phyloP scores from a whole-genome alignment of 202 grass and related monocot species.

The Brachypodium distachyon region DNA sequence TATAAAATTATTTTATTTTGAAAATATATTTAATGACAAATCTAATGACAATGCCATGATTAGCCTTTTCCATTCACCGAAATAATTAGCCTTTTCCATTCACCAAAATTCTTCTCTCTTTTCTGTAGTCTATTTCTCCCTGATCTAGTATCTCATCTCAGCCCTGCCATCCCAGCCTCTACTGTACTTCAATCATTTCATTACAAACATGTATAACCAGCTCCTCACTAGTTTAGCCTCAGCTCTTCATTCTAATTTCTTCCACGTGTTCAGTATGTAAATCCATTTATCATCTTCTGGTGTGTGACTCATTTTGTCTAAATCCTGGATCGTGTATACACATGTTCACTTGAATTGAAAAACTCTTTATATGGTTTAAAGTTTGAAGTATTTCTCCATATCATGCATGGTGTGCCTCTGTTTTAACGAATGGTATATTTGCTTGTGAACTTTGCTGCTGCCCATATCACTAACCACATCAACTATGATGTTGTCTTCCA shows the following conservation, averaged over 20 bases:
- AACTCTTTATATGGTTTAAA: not conserved
- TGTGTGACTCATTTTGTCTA: not conserved
- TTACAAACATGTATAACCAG: not conserved
- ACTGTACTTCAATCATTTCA: not conserved
- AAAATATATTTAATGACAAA: too few relatives aligned
- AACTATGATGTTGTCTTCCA: conserved; percentile 22
- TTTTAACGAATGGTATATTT: not conserved
- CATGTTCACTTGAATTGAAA: not conserved
- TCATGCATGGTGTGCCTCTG: not conserved
- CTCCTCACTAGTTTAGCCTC: not conserved
- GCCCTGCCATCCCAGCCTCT: too few relatives aligned
- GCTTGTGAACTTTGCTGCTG: not conserved
- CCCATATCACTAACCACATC: not conserved
- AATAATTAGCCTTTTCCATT: not conserved
- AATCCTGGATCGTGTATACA: not conserved
- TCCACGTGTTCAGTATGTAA: not conserved
- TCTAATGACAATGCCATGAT: too few relatives aligned
- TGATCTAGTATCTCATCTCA: not conserved
- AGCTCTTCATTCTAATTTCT: not conserved
- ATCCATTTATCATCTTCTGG: not conserved
- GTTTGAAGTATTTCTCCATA: not conserved
- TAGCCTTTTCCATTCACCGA: too few relatives aligned
- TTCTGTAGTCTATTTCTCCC: not conserved
- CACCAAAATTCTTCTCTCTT: not conserved
- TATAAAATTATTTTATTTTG: too few relatives aligned